Conservation (phyloP, 352 stramenopile genomes). For the Albugo candida region DNA sequence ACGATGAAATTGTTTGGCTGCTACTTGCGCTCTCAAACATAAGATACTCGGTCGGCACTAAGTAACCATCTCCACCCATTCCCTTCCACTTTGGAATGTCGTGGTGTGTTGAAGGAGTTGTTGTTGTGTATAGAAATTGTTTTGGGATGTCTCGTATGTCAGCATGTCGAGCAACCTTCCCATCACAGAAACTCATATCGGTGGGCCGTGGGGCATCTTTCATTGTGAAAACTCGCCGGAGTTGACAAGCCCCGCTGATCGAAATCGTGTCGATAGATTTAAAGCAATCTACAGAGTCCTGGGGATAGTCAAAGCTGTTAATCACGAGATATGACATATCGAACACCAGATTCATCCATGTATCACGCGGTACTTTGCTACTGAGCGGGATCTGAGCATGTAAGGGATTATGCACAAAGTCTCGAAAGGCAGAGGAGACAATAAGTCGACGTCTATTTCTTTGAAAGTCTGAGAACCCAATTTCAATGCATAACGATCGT, state of each 20-base stretch:
- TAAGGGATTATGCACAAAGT: conserved; percentile 25
- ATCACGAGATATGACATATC: conserved; percentile 37
- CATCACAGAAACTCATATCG: not conserved
- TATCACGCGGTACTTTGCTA: conserved; percentile 23
- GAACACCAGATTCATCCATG: conserved; percentile 64
- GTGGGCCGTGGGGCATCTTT: conserved; percentile 38
- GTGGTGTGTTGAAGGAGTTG: too few relatives aligned
- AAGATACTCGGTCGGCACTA: conserved; percentile 42
- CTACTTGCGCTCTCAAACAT: not conserved
- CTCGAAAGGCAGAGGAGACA: conserved; percentile 57
- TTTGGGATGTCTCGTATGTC: conserved; percentile 35
- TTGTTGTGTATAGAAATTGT: conserved; percentile 25
- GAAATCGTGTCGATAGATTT: conserved; percentile 62
- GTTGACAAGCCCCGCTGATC: conserved; percentile 42
- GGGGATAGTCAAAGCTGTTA: conserved; percentile 6
- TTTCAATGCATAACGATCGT: conserved; percentile 48
- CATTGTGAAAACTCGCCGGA: conserved; percentile 75
- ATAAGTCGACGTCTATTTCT: conserved; percentile 55
- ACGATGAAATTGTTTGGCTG: too few relatives aligned
- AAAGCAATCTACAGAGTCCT: conserved; percentile 26
- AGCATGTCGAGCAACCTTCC: conserved; percentile 7
- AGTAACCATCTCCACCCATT: conserved; percentile 2
- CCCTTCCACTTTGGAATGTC: too few relatives aligned
- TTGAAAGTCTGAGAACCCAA: conserved; percentile 58
- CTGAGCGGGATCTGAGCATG: conserved; percentile 52